Evolutionary conservation across 306 rosid species (phyloP), one percentile per base, ranked within the genome.

Genomic region (Cucumis hystrix): DNA sequence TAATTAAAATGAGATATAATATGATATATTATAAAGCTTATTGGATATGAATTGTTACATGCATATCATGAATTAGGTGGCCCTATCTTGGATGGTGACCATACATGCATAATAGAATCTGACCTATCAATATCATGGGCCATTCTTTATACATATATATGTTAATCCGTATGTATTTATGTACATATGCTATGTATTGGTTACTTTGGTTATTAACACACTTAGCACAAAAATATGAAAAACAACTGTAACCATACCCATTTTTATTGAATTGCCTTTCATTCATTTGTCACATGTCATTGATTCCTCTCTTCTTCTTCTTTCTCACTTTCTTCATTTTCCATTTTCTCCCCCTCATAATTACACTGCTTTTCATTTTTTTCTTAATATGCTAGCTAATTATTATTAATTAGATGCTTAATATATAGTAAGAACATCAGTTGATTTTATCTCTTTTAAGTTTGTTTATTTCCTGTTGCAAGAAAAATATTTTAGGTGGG

Each of bases 51-150:
- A 47, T 49, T 49, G 3, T 45, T 70, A 51, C 1, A 72, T 73
- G 77, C 49, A 73, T 52, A 54, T 28, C 30, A 28, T 54, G 33
- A 6, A 54, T 30, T 3, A 33, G 37, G 57, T 52, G 77, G 77
- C 17, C 77, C 63, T 62, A 73, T 73, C 49, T 30, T 7, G 6
- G 77, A 73, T 73, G 16, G 63, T 73, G 77, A 73, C 77, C 45
- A n/a, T 33, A 30, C 77, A 73, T n/a, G 3, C 23, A 52, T n/a
- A 18, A 54, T 73, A 73, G 77, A 73, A 73, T 17, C 30, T 54
- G 77, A 73, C 77, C 47, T 47, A 73, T 73, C 77, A 54, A 54
- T 2, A 54, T 73, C 63, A 54, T 73, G 77, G 77, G 77, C 49
- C 77, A 73, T 73, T 28, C 6, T 41, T 10, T 33, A 52, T 73